Evolutionary conservation across 768 basidiomycete genomes (phyloP).

Genomic region (Candolleomyces eurysporus): DNA sequence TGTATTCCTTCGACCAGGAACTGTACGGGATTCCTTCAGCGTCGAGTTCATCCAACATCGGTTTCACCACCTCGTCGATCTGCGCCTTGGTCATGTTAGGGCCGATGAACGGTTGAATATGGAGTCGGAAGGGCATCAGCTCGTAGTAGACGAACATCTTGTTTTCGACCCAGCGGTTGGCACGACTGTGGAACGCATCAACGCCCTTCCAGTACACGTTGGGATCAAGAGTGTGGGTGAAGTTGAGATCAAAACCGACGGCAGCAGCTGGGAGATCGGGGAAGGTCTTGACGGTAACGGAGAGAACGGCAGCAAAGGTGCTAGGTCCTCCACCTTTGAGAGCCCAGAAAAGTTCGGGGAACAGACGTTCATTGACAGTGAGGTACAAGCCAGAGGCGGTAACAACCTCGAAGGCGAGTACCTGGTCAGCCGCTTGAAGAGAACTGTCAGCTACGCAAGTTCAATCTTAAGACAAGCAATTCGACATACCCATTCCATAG

Average conservation of each 20-base stretch:
- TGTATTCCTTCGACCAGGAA: constrained; percentile 6
- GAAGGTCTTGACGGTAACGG: constrained; percentile 20
- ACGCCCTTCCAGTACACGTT: constrained; percentile 14
- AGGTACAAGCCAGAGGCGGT: constrained; percentile 35
- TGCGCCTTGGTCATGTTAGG: constrained; percentile 11
- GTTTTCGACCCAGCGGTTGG: constrained; percentile 12
- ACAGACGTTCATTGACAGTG: constrained; percentile 29
- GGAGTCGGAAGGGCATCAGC: constrained; percentile 6
- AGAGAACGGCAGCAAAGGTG: constrained; percentile 13
- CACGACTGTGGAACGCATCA: constrained; percentile 9
- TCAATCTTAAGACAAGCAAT: background rate
- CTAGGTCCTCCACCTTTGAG: constrained; percentile 27
- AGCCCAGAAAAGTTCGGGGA: constrained; percentile 40
- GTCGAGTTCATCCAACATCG: constrained; percentile 11
- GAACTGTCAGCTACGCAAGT: background rate
- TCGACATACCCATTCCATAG: constrained; percentile 17
- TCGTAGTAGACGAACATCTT: constrained; percentile 14
- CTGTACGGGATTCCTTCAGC: constrained; percentile 11
- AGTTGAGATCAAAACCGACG: constrained; percentile 12
- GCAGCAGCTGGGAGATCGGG: constrained; percentile 11
- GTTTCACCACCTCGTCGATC: constrained; percentile 10
- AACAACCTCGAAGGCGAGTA: constrained; percentile 35
- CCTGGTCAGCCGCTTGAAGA: constrained; percentile 17
- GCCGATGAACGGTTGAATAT: constrained; percentile 13
- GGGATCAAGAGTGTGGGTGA: constrained; percentile 10